Conservation (phyloP, 352 stramenopile species). For the Phytopythium cucurbitacearum region DNA sequence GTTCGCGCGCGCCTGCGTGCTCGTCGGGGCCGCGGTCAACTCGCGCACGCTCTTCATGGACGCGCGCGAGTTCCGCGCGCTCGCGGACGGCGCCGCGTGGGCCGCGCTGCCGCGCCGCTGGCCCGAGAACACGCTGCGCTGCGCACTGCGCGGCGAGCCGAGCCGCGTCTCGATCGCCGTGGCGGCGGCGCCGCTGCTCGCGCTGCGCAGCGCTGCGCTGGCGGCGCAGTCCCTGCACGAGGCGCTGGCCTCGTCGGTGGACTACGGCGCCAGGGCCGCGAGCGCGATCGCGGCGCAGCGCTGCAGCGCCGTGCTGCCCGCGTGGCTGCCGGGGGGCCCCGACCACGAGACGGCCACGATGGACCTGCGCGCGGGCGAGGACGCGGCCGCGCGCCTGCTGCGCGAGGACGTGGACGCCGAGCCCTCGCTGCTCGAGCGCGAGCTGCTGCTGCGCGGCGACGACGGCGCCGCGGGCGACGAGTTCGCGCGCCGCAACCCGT, state of each 20-base stretch:
- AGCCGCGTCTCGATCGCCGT: conserved; percentile 43
- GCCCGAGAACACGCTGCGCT: conserved; percentile 49
- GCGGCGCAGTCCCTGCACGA: background rate
- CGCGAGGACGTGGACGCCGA: conserved; percentile 50
- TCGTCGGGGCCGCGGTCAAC: conserved; percentile 50
- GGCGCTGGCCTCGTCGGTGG: background rate
- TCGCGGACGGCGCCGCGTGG: conserved; percentile 34
- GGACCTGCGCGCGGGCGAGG: conserved; percentile 38
- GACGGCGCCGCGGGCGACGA: conserved; percentile 9
- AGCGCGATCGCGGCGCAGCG: conserved; percentile 19
- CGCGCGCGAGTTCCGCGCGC: conserved; percentile 33
- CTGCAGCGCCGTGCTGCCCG: conserved; percentile 48
- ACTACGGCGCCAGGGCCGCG: background rate
- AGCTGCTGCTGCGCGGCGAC: conserved; percentile 33
- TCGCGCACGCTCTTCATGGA: conserved; percentile 71
- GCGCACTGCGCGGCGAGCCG: conserved; percentile 22
- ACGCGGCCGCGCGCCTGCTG: conserved; percentile 48
- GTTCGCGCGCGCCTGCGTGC: conserved; percentile 42
- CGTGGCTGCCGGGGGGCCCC: conserved; percentile 54
- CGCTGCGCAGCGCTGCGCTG: background rate
- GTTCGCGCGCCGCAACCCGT: conserved; percentile 34
- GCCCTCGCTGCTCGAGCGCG: conserved; percentile 54
- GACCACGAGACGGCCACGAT: conserved; percentile 59
- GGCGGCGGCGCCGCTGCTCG: conserved; percentile 28
- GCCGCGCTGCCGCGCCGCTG: conserved; percentile 22